Conservation (phyloP, 305 asterid genomes). For the Solanum hybrid region DNA sequence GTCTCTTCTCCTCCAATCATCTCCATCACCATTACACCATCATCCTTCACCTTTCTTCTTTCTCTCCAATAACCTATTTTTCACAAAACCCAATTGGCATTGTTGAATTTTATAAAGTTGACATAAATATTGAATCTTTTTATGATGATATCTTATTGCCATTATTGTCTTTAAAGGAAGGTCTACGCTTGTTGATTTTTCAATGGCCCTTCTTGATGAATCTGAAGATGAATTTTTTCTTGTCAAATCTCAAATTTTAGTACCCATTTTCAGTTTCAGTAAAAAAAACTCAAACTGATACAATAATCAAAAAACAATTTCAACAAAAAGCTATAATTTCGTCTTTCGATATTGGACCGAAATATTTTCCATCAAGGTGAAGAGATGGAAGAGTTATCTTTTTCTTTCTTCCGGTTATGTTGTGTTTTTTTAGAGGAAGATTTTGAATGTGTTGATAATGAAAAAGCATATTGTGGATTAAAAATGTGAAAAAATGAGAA, state of each 20-base stretch:
- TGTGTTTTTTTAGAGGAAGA: not conserved
- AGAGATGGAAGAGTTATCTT: not conserved
- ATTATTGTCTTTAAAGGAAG: too few relatives aligned
- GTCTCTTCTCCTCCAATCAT: not conserved
- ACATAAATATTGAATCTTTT: not conserved
- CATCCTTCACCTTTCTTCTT: not conserved
- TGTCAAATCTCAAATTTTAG: not conserved
- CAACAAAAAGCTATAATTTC: too few relatives aligned
- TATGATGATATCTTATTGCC: not conserved
- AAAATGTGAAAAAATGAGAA: too few relatives aligned
- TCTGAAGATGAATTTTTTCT: not conserved
- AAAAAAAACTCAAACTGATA: too few relatives aligned
- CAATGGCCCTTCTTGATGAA: not conserved
- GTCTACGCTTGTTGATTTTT: not conserved
- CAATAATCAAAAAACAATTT: too few relatives aligned
- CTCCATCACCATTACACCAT: not conserved
- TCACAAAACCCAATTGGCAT: not conserved
- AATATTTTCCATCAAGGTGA: not conserved
- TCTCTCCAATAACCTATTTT: not conserved
- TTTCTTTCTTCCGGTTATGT: not conserved
- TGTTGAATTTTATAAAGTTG: not conserved
- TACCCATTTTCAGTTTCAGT: not conserved
- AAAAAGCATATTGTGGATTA: not conserved
- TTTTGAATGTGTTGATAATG: not conserved
- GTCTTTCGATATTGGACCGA: not conserved